Evolutionary conservation across 768 basidiomycete species (phyloP).

Genomic region (Podaxis sp.): DNA sequence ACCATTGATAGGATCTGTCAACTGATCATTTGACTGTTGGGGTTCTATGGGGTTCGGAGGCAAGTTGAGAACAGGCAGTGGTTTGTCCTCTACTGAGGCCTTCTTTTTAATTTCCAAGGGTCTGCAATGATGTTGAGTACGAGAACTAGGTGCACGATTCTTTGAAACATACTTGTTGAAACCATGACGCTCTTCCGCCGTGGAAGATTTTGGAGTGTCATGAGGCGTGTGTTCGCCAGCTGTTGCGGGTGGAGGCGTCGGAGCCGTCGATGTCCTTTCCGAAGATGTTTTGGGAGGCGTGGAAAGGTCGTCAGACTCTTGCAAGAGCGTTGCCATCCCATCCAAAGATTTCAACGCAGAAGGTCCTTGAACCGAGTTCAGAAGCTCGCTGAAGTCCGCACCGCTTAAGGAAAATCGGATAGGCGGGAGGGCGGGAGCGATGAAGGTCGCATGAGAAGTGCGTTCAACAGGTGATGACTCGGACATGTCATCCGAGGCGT

Average conservation of each 20-base stretch:
- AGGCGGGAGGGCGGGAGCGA: constrained; percentile 84
- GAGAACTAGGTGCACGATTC: background rate
- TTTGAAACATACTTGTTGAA: constrained; percentile 2
- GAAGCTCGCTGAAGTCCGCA: constrained; percentile 76
- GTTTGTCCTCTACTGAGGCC: constrained; percentile 6
- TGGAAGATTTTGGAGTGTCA: background rate
- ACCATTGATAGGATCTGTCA: background rate
- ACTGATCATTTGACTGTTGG: background rate
- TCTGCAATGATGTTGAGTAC: background rate
- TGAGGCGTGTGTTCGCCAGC: background rate
- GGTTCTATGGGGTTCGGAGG: background rate
- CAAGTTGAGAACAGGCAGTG: constrained; percentile 1
- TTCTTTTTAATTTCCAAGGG: background rate
- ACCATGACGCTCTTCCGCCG: background rate
- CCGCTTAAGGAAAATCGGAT: constrained; percentile 89
- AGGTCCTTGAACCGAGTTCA: constrained; percentile 56
- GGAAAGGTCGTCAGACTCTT: constrained; percentile 27
- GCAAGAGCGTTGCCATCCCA: constrained; percentile 44
- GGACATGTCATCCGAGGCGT: constrained; percentile 42
- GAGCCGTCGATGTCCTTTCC: constrained; percentile 26
- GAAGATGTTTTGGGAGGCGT: constrained; percentile 36
- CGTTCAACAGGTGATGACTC: constrained; percentile 68
- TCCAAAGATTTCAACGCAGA: constrained; percentile 48
- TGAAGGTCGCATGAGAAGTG: constrained; percentile 72
- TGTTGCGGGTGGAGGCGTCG: constrained; percentile 7